A percentile compares a stretch with the other conserved stretches of the same genome.
phyloP scores from a whole-genome alignment of 805 yeast species.

The Saccharomycopsis vini region DNA sequence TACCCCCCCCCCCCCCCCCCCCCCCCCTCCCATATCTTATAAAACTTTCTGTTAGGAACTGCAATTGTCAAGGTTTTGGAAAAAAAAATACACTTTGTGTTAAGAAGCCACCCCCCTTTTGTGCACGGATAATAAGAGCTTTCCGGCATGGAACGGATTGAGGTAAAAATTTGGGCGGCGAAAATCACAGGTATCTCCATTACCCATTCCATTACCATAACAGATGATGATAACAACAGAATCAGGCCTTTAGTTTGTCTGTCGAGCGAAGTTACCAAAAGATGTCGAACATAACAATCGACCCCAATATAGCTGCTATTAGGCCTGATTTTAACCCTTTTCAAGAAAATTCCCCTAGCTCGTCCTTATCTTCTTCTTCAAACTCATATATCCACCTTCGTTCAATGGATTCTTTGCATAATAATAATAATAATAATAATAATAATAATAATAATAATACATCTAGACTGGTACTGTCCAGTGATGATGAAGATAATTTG shows the following conservation, averaged over 20 bases:
- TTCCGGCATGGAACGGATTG: too few relatives aligned
- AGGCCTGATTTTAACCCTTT: slow-evolving; percentile 20
- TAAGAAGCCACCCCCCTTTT: neutral
- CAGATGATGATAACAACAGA: neutral
- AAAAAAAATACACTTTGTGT: too few relatives aligned
- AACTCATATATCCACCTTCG: slow-evolving; percentile 18
- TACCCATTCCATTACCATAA: neutral
- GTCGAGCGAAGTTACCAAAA: too few relatives aligned
- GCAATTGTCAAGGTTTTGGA: too few relatives aligned
- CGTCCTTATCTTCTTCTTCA: slow-evolving; percentile 8
- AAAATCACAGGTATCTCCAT: too few relatives aligned
- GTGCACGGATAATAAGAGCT: too few relatives aligned
- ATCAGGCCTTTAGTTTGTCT: too few relatives aligned
- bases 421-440: neutral
- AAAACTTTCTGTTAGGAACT: too few relatives aligned
- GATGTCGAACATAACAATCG: slow-evolving; percentile 11
- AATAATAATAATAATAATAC: slow-evolving; percentile 14
- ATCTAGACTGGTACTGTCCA: neutral
- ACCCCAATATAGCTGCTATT: slow-evolving; percentile 18
- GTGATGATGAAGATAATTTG: neutral
- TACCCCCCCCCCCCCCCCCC: too few relatives aligned
- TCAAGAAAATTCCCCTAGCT: slow-evolving; percentile 6
- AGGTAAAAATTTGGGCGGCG: too few relatives aligned
- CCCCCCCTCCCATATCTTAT: too few relatives aligned
- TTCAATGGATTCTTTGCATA: slow-evolving; percentile 9